Conservation (phyloP, 306 rosid species). For the Trifolium pratense region DNA sequence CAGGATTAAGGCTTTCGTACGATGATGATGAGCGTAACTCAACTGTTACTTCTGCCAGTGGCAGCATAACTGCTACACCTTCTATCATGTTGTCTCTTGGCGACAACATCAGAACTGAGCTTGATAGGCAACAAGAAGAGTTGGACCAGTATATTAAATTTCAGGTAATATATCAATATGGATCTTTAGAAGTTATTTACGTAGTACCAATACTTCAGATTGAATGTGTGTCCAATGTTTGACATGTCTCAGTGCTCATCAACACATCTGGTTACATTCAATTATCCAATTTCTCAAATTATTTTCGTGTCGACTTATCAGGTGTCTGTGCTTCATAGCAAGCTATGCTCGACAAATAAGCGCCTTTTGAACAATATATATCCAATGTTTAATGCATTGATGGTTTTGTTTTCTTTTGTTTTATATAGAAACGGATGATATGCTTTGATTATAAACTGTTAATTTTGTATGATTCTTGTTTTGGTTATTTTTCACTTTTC, state of each 20-base stretch:
- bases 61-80: constrained; percentile 75
- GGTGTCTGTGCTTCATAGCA: no score
- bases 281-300: no score
- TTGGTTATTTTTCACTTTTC: background rate
- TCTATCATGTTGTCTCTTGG: constrained; percentile 68
- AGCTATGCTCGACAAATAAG: no score
- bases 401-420: no score
- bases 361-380: no score
- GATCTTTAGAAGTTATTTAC: background rate
- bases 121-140: constrained; percentile 87
- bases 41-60: constrained; percentile 89
- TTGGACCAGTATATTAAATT: constrained; percentile 72
- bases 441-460: background rate
- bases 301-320: no score
- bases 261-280: no score
- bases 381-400: no score
- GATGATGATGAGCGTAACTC: constrained; percentile 95
- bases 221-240: no score
- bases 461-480: constrained; percentile 10
- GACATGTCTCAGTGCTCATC: no score
- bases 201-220: no score
- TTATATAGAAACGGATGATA: no score
- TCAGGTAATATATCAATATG: constrained; percentile 58
- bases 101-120: constrained; percentile 73
- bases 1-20: constrained; percentile 85